Base-by-base conservation (phyloP, 179 eudicot genomes). In the Beta macrorhiza region DNA sequence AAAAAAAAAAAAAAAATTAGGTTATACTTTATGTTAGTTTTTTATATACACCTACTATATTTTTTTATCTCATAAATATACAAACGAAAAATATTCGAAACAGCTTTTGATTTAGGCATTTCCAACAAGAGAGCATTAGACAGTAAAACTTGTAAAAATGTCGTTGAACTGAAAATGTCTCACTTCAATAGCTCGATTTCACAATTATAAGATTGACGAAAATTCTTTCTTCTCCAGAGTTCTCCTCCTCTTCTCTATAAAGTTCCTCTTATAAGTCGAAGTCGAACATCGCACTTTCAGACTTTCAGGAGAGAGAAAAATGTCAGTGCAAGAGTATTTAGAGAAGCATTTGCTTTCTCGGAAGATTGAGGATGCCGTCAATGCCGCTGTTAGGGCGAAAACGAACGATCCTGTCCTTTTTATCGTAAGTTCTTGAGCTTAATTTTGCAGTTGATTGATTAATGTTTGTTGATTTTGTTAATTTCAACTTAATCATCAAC, bases 371-470 rank as follows among this genome's bases (percentile, higher is more conserved):
- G 98, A 95, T 76, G 97, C 98, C 81, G 97, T 95, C 61, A 93
- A 95, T 88, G 98, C 97, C 74, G 97, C 98, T 77, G 98, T 95
- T 84, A 89, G 98, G 84, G 90, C 97, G 64, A 95, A 94, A 80
- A 89, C 98, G 65, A 82, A 82, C 79, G 97, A 95, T 95, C 98
- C 98, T 65, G 93, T 95, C 59, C 97, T 95, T 42, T 95, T 91
- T 88, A 95, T 95, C 80, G 97, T 91, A 84, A 79, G 58, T 13
- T 71, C 56, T 64, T 37, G n/a, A 5, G 32, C 57, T 70, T 19
- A 57, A n/a, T 74, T 65, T 11, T 14, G 15, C 64, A 12, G 4
- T 17, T 10, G 11, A 20, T 29, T 10, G 11, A 20, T 71, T 16
- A 13, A 67, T n/a, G 22, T 65, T 64, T 15, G 1, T n/a, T 75